A percentile compares a stretch with the other conserved stretches of the same genome.
Conservation (phyloP, 139 green algal species). For the Asterochloris sp. region DNA sequence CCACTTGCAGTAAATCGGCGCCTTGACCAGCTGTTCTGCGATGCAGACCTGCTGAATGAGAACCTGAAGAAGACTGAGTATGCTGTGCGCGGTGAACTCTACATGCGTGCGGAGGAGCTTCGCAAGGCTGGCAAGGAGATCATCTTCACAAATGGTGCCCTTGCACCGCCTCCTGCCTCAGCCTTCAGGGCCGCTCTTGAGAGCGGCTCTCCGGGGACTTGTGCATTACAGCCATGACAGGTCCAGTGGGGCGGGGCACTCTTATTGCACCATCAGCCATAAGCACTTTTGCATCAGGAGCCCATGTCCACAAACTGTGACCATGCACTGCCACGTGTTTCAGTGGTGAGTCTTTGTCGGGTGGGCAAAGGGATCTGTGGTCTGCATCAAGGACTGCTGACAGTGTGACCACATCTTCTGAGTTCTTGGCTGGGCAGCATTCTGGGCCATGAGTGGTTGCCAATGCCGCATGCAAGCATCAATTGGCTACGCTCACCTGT, state of each 20-base stretch:
- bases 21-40: no score
- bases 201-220: no score
- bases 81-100: conserved; percentile 91
- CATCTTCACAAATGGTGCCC: conserved; percentile 90
- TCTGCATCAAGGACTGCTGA: not conserved
- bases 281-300: no score
- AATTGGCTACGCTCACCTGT: no score
- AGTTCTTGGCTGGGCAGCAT: not conserved
- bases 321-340: not conserved
- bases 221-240: no score
- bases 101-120: conserved; percentile 80
- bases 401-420: not conserved
- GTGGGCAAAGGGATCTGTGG: no score
- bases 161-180: not conserved
- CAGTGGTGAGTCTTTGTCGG: not conserved
- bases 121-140: conserved; percentile 79
- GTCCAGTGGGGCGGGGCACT: no score
- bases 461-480: no score
- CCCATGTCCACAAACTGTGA: no score
- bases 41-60: conserved; percentile 68
- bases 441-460: no score
- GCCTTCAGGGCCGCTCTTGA: no score
- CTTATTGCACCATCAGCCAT: no score
- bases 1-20: conserved; percentile 48
- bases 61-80: conserved; percentile 77